A percentile compares a stretch with the other conserved stretches of the same genome.
phyloP scores from a whole-genome alignment of 1,284 basidiomycete species.

The Schizophyllum commune region DNA sequence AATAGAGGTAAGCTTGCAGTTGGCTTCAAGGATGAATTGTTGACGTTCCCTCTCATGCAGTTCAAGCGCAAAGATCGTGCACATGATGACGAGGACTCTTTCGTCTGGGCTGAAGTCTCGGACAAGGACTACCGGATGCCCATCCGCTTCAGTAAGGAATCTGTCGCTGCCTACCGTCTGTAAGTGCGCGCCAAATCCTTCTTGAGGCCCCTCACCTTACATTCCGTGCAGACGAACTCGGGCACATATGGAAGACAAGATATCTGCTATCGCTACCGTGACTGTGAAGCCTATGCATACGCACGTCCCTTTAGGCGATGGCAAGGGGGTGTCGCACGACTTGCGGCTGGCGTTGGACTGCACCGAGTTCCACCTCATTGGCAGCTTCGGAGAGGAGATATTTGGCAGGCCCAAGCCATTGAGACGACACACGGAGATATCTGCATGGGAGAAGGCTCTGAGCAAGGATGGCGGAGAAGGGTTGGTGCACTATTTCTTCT shows the following conservation, averaged over 20 bases:
- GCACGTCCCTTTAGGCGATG: slow-evolving; percentile 34
- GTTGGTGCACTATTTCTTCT: slow-evolving; percentile 24
- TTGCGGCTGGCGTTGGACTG: slow-evolving; percentile 43
- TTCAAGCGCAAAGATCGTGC: no score
- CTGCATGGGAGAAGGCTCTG: slow-evolving; percentile 43
- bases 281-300: slow-evolving; percentile 38
- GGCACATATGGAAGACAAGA: no score
- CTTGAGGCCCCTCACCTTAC: no score
- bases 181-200: no score
- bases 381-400: slow-evolving; percentile 31
- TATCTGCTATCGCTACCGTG: slow-evolving; percentile 28
- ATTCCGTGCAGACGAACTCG: slow-evolving; percentile 16
- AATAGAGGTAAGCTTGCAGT: background rate
- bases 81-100: slow-evolving; percentile 18
- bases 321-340: slow-evolving; percentile 24
- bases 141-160: slow-evolving; percentile 31
- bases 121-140: slow-evolving; percentile 31
- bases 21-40: background rate
- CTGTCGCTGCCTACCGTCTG: slow-evolving; percentile 25
- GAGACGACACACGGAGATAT: slow-evolving; percentile 29
- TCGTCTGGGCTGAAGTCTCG: slow-evolving; percentile 39
- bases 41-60: background rate
- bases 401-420: slow-evolving; percentile 42
- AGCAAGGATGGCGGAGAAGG: slow-evolving; percentile 45
- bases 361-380: slow-evolving; percentile 26